phyloP scores from a whole-genome alignment of 1,139 yeast genomes.

The Hansenula sp. region DNA sequence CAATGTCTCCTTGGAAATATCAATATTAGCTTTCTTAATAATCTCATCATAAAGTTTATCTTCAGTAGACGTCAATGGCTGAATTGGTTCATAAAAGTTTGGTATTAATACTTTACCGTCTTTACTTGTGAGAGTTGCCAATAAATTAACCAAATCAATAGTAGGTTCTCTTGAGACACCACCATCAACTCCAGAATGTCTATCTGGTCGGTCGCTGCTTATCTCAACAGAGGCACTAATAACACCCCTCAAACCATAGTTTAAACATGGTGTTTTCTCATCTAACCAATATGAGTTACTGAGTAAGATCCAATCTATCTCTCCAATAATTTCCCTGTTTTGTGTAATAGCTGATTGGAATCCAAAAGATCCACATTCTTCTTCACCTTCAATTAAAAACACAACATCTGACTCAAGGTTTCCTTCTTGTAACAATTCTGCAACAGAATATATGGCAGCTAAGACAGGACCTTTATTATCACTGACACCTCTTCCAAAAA shows the following conservation, averaged over 20 bases:
- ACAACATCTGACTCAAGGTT: slow-evolving; percentile 68
- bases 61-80: slow-evolving; percentile 54
- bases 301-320: slow-evolving; percentile 82
- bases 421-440: slow-evolving; percentile 53
- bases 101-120: slow-evolving; percentile 63
- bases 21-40: slow-evolving; percentile 34
- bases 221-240: slow-evolving; percentile 73
- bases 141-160: slow-evolving; percentile 70
- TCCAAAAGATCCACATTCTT: slow-evolving; percentile 89
- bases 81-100: slow-evolving; percentile 62
- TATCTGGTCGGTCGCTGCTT: slow-evolving; percentile 71
- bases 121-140: slow-evolving; percentile 58
- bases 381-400: slow-evolving; percentile 90
- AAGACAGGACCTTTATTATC: slow-evolving; percentile 93
- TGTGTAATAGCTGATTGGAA: slow-evolving; percentile 61
- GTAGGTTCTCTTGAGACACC: slow-evolving; percentile 89
- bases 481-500: slow-evolving; percentile 89
- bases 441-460: slow-evolving; percentile 88
- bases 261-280: slow-evolving; percentile 82
- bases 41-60: slow-evolving; percentile 59
- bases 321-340: slow-evolving; percentile 52
- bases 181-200: slow-evolving; percentile 97
- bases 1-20: slow-evolving; percentile 42
- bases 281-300: slow-evolving; percentile 95
- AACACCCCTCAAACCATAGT: slow-evolving; percentile 92